These are phyloP conservation scores for Xerocomellus intermedius DNA, from an alignment of 768 basidiomycete species.

Conservation along the genomic window DNA sequence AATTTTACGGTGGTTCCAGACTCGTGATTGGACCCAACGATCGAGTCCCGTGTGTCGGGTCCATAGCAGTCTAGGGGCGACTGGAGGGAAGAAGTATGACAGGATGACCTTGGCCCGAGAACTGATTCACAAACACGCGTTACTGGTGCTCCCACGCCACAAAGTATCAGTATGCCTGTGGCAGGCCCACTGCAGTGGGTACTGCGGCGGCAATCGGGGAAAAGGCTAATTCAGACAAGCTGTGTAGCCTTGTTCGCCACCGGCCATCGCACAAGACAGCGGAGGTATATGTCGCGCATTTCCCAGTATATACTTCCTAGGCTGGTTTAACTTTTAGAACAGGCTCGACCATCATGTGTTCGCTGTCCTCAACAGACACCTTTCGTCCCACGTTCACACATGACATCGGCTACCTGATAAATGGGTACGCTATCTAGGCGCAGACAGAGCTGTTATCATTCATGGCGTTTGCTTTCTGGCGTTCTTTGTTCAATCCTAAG, in stretches of 20 bases:
- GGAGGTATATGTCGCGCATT: background rate
- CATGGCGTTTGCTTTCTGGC: slow-evolving; percentile 3
- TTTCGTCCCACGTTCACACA: background rate
- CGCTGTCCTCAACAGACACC: background rate
- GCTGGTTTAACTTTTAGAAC: background rate
- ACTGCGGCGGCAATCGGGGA: too few relatives aligned
- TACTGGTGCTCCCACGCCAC: background rate
- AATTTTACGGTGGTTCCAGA: background rate
- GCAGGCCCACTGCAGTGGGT: too few relatives aligned
- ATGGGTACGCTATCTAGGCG: background rate
- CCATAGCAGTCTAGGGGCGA: background rate
- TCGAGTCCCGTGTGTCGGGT: background rate
- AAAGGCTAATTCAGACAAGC: background rate
- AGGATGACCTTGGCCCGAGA: background rate
- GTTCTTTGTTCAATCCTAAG: background rate
- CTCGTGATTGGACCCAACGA: background rate
- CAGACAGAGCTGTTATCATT: too few relatives aligned
- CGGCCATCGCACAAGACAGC: too few relatives aligned
- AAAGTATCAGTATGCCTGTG: too few relatives aligned
- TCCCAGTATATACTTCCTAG: background rate
- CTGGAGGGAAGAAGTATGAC: background rate
- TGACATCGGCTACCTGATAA: background rate
- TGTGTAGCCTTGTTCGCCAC: background rate
- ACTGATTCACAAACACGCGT: background rate
- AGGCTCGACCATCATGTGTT: background rate